Percentiles rank a stretch among this genome's conserved stretches.
Conservation (phyloP, 352 stramenopile species). For the Phytophthora boehmeriae region DNA sequence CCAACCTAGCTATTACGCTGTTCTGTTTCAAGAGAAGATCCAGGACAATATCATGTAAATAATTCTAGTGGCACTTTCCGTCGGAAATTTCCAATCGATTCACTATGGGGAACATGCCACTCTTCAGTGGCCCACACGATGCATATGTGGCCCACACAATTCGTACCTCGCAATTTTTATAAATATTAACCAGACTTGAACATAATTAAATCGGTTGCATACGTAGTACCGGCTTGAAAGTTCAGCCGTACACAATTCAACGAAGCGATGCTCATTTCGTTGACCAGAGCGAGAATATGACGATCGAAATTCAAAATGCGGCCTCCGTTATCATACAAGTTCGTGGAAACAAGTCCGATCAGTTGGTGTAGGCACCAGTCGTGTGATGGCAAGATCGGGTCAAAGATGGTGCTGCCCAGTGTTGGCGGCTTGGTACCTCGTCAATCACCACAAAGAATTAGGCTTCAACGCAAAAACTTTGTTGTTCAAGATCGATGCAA, state of each 20-base stretch:
- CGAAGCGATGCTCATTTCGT: conserved; percentile 2
- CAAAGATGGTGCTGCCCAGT: conserved; percentile 8
- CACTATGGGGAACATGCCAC: no score
- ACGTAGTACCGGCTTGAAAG: background rate
- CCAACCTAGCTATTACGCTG: no score
- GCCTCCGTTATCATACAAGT: background rate
- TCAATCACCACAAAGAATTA: conserved; percentile 2
- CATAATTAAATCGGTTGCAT: no score
- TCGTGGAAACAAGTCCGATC: conserved; percentile 10
- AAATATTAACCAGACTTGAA: no score
- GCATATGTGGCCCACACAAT: no score
- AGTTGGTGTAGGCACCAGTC: conserved; percentile 3
- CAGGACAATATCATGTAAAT: no score
- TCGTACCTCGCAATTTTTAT: no score
- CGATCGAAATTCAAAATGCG: background rate
- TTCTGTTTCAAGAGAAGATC: no score
- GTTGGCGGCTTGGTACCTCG: conserved; percentile 4
- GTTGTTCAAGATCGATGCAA: conserved; percentile 6
- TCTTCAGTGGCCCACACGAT: no score
- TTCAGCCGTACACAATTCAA: conserved; percentile 5
- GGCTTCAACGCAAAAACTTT: background rate
- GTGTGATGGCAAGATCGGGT: conserved; percentile 1
- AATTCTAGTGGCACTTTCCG: no score
- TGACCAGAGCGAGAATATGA: background rate
- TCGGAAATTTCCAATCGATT: no score